These are phyloP conservation scores for Sphaceloma murrayae DNA, from an alignment of 2,329 filamentous ascomycete species.

Conservation along the genomic window DNA sequence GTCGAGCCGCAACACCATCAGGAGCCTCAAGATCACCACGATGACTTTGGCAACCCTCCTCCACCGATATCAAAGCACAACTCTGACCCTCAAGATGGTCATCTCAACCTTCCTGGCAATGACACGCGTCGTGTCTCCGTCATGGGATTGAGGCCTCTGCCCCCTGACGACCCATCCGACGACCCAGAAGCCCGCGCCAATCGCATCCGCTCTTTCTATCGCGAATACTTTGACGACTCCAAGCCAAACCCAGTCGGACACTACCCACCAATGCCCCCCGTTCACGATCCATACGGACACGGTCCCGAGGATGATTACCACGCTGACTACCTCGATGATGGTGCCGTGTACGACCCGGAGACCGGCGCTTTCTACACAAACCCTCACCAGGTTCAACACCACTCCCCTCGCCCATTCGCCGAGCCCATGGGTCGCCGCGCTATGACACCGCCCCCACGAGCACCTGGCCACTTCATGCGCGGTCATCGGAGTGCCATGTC, in stretches of 20 bases:
- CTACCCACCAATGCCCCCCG: conserved; percentile 23
- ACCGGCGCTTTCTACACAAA: conserved; percentile 53
- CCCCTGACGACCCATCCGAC: conserved; percentile 75
- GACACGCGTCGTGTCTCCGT: conserved; percentile 43
- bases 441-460: conserved; percentile 84
- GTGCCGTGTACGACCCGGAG: conserved; percentile 46
- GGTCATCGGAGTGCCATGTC: conserved; percentile 41
- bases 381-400: conserved; percentile 22
- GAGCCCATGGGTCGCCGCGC: conserved; percentile 79
- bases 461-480: conserved; percentile 44
- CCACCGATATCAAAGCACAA: conserved; percentile 7
- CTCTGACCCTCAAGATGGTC: conserved; percentile 7
- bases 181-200: conserved; percentile 92
- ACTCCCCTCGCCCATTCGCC: conserved; percentile 52
- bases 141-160: conserved; percentile 68
- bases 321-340: conserved; percentile 58
- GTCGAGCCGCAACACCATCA: conserved; percentile 1
- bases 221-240: conserved; percentile 94
- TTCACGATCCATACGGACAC: conserved; percentile 27
- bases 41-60: conserved; percentile 7
- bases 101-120: conserved; percentile 19
- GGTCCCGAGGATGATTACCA: conserved; percentile 70
- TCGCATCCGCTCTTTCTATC: conserved; percentile 96
- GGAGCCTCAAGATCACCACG: background rate
- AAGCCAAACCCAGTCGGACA: conserved; percentile 39